phyloP scores from a whole-genome alignment of 352 stramenopile genomes.

The Lagenidium giganteum region DNA sequence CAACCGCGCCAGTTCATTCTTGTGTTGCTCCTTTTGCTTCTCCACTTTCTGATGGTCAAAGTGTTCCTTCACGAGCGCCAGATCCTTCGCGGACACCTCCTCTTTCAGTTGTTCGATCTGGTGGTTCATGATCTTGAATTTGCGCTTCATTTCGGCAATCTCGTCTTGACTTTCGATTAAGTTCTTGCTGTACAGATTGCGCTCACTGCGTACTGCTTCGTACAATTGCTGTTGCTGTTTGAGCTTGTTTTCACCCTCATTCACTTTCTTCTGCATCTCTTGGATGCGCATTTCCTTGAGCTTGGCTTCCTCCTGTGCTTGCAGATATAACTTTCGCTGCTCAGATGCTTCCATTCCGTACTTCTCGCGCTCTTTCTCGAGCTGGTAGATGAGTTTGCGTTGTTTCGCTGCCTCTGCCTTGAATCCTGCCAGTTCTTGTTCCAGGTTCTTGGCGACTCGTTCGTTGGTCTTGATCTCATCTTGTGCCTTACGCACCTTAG shows the following conservation, averaged over 20 bases:
- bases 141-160: slow-evolving; percentile 95
- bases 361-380: slow-evolving; percentile 92
- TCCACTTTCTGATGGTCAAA: slow-evolving; percentile 95
- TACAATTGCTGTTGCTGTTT: slow-evolving; percentile 97
- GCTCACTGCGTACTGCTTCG: slow-evolving; percentile 90
- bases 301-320: slow-evolving; percentile 79
- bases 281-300: slow-evolving; percentile 78
- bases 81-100: slow-evolving; percentile 93
- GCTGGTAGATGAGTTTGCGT: slow-evolving; percentile 86
- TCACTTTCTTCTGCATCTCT: slow-evolving; percentile 85
- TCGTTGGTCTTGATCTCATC: slow-evolving; percentile 92
- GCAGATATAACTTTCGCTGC: slow-evolving; percentile 80
- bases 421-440: slow-evolving; percentile 77
- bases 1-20: slow-evolving; percentile 90
- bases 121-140: slow-evolving; percentile 97
- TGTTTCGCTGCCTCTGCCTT: slow-evolving; percentile 86
- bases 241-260: slow-evolving; percentile 90
- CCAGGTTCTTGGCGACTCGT: slow-evolving; percentile 83
- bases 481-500: slow-evolving; percentile 82
- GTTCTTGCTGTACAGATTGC: slow-evolving; percentile 95
- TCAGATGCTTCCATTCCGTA: slow-evolving; percentile 85
- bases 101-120: slow-evolving; percentile 96
- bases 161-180: slow-evolving; percentile 95
- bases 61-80: slow-evolving; percentile 94
- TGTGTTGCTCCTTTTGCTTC: slow-evolving; percentile 92